Evolutionary conservation across 2,329 filamentous ascomycete genomes (phyloP).

Genomic region (Nemania sp.): DNA sequence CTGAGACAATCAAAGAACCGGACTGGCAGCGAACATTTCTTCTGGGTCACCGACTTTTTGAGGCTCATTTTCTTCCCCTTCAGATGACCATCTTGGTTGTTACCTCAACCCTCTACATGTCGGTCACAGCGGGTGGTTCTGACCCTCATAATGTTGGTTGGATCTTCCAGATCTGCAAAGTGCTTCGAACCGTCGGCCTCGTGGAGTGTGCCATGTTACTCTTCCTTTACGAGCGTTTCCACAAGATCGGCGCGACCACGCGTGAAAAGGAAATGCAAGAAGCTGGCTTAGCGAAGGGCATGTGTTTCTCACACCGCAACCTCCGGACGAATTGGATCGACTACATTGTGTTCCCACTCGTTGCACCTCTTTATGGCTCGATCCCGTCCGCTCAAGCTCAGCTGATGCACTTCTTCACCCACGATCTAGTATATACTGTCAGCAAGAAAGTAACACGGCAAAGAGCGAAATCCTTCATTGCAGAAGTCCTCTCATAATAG

Average conservation of each 20-base stretch:
- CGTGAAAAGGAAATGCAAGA: conserved; percentile 70
- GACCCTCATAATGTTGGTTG: conserved; percentile 60
- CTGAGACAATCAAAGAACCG: conserved; percentile 55
- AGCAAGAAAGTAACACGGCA: conserved; percentile 69
- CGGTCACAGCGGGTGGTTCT: conserved; percentile 54
- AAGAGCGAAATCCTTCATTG: conserved; percentile 50
- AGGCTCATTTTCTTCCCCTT: conserved; percentile 72
- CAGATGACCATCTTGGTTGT: conserved; percentile 69
- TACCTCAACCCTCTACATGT: conserved; percentile 63
- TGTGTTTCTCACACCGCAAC: conserved; percentile 66
- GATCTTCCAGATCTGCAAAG: conserved; percentile 64
- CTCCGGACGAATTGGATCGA: conserved; percentile 63
- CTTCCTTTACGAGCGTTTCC: conserved; percentile 70
- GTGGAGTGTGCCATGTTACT: conserved; percentile 67
- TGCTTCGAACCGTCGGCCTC: conserved; percentile 65
- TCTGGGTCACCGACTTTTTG: conserved; percentile 70
- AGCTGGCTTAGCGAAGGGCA: conserved; percentile 65
- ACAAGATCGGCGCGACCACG: conserved; percentile 61
- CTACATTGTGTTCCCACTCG: conserved; percentile 67
- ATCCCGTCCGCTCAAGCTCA: conserved; percentile 71
- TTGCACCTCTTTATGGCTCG: conserved; percentile 69
- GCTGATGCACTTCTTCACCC: conserved; percentile 71
- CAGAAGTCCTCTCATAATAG: conserved; percentile 51
- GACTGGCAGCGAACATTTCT: conserved; percentile 61
- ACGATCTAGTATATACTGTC: conserved; percentile 71